phyloP scores from a whole-genome alignment of 2,329 filamentous ascomycete species.

The Zarea fungicola region DNA sequence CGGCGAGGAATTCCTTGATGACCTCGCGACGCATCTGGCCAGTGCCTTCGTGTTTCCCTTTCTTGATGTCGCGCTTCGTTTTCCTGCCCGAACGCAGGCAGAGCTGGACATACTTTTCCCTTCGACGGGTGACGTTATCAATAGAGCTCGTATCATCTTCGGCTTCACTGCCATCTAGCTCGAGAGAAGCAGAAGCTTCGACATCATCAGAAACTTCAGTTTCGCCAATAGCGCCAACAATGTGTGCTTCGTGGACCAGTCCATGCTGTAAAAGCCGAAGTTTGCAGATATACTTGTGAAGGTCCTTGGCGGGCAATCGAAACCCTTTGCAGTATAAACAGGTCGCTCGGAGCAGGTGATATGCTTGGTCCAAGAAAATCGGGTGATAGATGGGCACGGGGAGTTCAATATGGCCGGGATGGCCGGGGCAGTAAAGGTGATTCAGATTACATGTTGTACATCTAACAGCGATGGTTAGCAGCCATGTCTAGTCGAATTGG shows the following conservation, averaged over 20 bases:
- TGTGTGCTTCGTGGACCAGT: slow-evolving; percentile 62
- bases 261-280: slow-evolving; percentile 81
- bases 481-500: no score
- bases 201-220: slow-evolving; percentile 33
- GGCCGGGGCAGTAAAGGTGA: slow-evolving; percentile 78
- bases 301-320: slow-evolving; percentile 67
- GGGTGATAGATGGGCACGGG: slow-evolving; percentile 92
- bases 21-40: slow-evolving; percentile 69
- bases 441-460: slow-evolving; percentile 90
- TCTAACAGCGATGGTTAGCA: slow-evolving; percentile 38
- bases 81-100: slow-evolving; percentile 58
- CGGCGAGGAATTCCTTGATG: slow-evolving; percentile 74
- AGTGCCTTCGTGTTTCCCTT: slow-evolving; percentile 77
- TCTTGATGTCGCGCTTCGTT: slow-evolving; percentile 43
- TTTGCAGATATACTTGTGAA: slow-evolving; percentile 79
- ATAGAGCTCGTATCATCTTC: slow-evolving; percentile 58
- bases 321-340: slow-evolving; percentile 89
- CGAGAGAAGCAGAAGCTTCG: slow-evolving; percentile 25
- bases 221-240: slow-evolving; percentile 49
- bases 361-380: slow-evolving; percentile 90
- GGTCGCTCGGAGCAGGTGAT: slow-evolving; percentile 77
- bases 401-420: slow-evolving; percentile 91
- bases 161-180: slow-evolving; percentile 51
- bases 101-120: slow-evolving; percentile 65
- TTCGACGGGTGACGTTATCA: slow-evolving; percentile 47